Conservation (phyloP, 192 early-diverging fungal genomes). For the Coemansia nantahalensis region DNA sequence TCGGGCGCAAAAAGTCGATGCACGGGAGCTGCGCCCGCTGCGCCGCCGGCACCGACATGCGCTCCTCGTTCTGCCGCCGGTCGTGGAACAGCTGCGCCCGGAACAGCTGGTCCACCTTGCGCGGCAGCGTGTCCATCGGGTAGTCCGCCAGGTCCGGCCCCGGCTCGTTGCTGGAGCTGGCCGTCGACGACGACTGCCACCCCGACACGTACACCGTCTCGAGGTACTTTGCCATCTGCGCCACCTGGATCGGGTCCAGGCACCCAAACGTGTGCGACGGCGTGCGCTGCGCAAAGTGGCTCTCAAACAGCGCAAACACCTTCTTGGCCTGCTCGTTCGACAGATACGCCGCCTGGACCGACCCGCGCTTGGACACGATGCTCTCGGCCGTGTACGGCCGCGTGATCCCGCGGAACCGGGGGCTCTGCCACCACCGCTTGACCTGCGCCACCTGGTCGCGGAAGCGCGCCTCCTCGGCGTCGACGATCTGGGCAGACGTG, state of each 20-base stretch:
- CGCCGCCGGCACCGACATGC: slow-evolving; percentile 63
- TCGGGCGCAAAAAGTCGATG: slow-evolving; percentile 89
- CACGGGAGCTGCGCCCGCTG: slow-evolving; percentile 69
- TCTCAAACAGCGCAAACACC: slow-evolving; percentile 78
- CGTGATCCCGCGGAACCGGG: slow-evolving; percentile 76
- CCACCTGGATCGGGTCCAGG: slow-evolving; percentile 91
- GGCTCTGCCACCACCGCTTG: slow-evolving; percentile 83
- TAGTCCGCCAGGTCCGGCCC: slow-evolving; percentile 98
- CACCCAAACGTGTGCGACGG: slow-evolving; percentile 93
- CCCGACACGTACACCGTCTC: slow-evolving; percentile 97
- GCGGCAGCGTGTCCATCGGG: slow-evolving; percentile 97
- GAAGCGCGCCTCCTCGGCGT: slow-evolving; percentile 72
- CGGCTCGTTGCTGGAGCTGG: slow-evolving; percentile 92
- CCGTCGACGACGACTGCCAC: slow-evolving; percentile 97
- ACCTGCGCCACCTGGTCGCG: slow-evolving; percentile 77
- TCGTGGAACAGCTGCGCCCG: slow-evolving; percentile 97
- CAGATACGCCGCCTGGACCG: slow-evolving; percentile 65
- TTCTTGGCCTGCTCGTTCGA: slow-evolving; percentile 92
- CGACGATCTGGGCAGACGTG: slow-evolving; percentile 21
- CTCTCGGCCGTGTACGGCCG: slow-evolving; percentile 84
- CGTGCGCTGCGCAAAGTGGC: slow-evolving; percentile 73
- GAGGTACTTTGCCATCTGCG: slow-evolving; percentile 96
- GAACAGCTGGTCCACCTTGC: slow-evolving; percentile 99
- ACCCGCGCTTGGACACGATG: slow-evolving; percentile 89
- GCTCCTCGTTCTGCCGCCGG: slow-evolving; percentile 90